Evolutionary conservation across 2,329 filamentous ascomycete species (phyloP), one percentile per base, ranked within the genome.

Genomic region (Ophiocordyceps australis): DNA sequence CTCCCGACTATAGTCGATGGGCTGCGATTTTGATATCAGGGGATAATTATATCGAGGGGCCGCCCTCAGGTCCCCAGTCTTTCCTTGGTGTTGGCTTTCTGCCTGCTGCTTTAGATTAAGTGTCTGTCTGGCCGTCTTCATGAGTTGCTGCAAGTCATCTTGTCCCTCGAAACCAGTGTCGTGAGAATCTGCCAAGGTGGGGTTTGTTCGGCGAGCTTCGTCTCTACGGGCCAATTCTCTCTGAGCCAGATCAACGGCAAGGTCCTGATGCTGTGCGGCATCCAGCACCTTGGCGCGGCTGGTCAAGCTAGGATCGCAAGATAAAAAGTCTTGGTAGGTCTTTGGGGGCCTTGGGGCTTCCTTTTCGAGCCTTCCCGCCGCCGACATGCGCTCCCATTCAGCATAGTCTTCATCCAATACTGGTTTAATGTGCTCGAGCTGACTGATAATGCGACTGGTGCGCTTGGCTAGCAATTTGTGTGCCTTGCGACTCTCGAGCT

Each of bases 381-480:
- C 50, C 23, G 60, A 52, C 54, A 62, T 54, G 29, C 66, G 62
- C 30, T 61, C 46, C 65, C 79, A 86, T 28, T 65, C 61, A n/a
- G 74, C 61, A 42, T 80, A 73, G 10, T 74, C 65, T 33, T 62
- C 63, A 23, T 76, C 70, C 28, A 98, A 77, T 12, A 74, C 64
- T 1, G 82, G 82, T 41, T 83, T 89, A 29, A 94, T 60, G 7
- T 61, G 52, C 47, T 94, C 85, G 17, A 98, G 59, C 34, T 74
- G 68, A 32, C 62, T 57, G 10, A 92, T 49, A 12, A 82, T 74
- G 9, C 54, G 51, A 22, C 64, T 43, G 13, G 71, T 50, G 5
- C 61, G 59, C 9, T 54, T 54, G 13, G 59, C 43, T 7, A 68
- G 46, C 5, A 51, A 43, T n/a, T 47, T 59, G 14, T 86, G 65